Evolutionary conservation across 768 basidiomycete genomes (phyloP).

Genomic region (Psilocybe sp.): DNA sequence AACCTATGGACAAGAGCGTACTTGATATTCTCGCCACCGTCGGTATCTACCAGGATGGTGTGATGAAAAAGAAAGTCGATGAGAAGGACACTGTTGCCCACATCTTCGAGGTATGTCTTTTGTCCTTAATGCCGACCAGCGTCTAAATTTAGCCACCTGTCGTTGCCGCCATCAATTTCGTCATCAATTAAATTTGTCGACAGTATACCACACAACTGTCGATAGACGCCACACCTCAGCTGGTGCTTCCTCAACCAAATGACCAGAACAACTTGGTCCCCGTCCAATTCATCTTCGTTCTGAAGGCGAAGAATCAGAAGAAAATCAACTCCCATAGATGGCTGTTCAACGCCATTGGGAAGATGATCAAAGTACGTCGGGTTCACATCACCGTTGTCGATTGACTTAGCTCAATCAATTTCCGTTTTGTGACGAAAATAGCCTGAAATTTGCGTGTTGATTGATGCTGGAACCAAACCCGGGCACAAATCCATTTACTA

Average conservation of each 20-base stretch:
- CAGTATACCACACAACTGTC: slow-evolving; percentile 97
- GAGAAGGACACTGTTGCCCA: slow-evolving; percentile 89
- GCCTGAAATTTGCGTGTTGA: slow-evolving; percentile 89
- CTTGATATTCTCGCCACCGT: slow-evolving; percentile 86
- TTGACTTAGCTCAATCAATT: neutral
- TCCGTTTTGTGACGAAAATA: slow-evolving; percentile 23
- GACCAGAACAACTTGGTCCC: slow-evolving; percentile 92
- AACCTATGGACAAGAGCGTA: slow-evolving; percentile 93
- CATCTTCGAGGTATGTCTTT: slow-evolving; percentile 77
- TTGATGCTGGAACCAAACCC: slow-evolving; percentile 96
- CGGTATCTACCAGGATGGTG: slow-evolving; percentile 91
- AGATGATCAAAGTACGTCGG: slow-evolving; percentile 62
- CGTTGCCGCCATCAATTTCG: neutral
- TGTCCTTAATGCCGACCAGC: neutral
- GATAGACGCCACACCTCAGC: slow-evolving; percentile 84
- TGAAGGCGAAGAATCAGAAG: slow-evolving; percentile 94
- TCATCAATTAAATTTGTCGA: slow-evolving; percentile 1
- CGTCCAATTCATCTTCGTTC: slow-evolving; percentile 85
- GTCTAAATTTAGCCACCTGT: slow-evolving; percentile 4
- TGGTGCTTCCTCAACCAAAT: slow-evolving; percentile 86
- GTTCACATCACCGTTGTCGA: neutral
- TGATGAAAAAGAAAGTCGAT: slow-evolving; percentile 92
- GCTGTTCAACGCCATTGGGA: slow-evolving; percentile 93
- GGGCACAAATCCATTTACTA: slow-evolving; percentile 96
- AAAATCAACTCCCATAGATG: slow-evolving; percentile 96